These are phyloP conservation scores for Hymenoscyphus repandus DNA, from an alignment of 2,329 filamentous ascomycete genomes.

Conservation along the genomic window DNA sequence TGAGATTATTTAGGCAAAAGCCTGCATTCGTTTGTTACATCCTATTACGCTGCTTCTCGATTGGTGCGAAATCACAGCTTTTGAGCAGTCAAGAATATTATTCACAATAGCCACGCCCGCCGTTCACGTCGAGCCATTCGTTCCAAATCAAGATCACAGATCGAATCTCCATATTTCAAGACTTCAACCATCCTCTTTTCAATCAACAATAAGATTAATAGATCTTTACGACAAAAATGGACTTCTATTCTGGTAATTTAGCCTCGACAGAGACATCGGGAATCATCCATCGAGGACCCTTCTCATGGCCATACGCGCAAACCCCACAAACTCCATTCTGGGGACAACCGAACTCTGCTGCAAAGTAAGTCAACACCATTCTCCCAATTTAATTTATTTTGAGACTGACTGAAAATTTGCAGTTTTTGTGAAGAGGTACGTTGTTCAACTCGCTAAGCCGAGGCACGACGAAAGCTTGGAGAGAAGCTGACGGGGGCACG, in stretches of 20 bases:
- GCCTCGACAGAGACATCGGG: background rate
- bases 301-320: slow-evolving; percentile 23
- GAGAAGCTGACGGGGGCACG: background rate
- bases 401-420: slow-evolving; percentile 3
- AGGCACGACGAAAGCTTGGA: background rate
- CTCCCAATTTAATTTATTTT: background rate
- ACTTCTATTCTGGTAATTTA: slow-evolving; percentile 11
- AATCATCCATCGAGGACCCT: slow-evolving; percentile 10
- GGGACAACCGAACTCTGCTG: slow-evolving; percentile 22
- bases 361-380: slow-evolving; percentile 22
- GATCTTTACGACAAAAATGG: background rate
- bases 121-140: background rate
- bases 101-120: background rate
- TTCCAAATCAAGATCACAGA: background rate
- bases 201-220: background rate
- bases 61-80: no score
- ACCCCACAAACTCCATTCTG: slow-evolving; percentile 24
- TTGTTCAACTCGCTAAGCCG: background rate
- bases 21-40: background rate
- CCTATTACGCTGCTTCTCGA: background rate
- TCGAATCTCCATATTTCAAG: background rate
- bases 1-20: background rate
- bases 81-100: background rate
- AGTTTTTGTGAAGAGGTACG: slow-evolving; percentile 32
- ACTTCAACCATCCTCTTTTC: background rate